These are phyloP conservation scores for Pachysandra terminalis DNA, from an alignment of 164 flowering plant species.

Conservation along the genomic window DNA sequence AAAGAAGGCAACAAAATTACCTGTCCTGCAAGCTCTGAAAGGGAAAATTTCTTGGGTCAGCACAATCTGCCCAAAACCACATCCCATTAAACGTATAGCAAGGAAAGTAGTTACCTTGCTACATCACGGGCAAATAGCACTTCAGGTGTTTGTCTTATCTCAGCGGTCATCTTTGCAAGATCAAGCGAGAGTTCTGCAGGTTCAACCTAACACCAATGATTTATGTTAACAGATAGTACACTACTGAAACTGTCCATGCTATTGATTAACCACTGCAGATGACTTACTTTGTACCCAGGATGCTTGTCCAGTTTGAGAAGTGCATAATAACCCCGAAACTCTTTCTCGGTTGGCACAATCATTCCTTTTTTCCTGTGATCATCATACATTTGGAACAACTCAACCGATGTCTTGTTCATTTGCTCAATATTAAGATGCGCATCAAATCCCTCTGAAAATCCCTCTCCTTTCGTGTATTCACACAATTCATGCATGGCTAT, in stretches of 20 bases:
- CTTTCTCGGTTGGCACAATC: slow-evolving; percentile 70
- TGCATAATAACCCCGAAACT: slow-evolving; percentile 98
- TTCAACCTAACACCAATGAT: slow-evolving; percentile 69
- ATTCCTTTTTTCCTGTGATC: slow-evolving; percentile 93
- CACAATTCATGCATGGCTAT: slow-evolving; percentile 98
- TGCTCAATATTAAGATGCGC: slow-evolving; percentile 99
- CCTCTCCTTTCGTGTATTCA: slow-evolving; percentile 91
- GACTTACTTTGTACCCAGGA: slow-evolving; percentile 94
- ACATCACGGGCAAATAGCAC: slow-evolving; percentile 95
- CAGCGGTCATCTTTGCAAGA: slow-evolving; percentile 94
- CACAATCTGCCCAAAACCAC: slow-evolving; percentile 10
- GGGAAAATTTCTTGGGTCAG: slow-evolving; percentile 5
- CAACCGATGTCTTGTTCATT: slow-evolving; percentile 98
- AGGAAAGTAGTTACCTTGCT: slow-evolving; percentile 58
- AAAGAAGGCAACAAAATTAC: slow-evolving; percentile 90
- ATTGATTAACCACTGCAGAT: slow-evolving; percentile 3
- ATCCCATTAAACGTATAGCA: not conserved
- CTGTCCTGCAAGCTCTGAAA: slow-evolving; percentile 91
- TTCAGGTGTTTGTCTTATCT: slow-evolving; percentile 78
- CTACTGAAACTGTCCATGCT: slow-evolving; percentile 12
- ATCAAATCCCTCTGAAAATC: slow-evolving; percentile 98
- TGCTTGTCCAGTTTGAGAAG: slow-evolving; percentile 96
- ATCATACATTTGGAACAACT: slow-evolving; percentile 92
- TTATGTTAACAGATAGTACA: slow-evolving; percentile 19
- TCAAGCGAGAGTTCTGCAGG: slow-evolving; percentile 99